Base-by-base conservation (phyloP, 306 rosid genomes). In the Cicer judaicum region DNA sequence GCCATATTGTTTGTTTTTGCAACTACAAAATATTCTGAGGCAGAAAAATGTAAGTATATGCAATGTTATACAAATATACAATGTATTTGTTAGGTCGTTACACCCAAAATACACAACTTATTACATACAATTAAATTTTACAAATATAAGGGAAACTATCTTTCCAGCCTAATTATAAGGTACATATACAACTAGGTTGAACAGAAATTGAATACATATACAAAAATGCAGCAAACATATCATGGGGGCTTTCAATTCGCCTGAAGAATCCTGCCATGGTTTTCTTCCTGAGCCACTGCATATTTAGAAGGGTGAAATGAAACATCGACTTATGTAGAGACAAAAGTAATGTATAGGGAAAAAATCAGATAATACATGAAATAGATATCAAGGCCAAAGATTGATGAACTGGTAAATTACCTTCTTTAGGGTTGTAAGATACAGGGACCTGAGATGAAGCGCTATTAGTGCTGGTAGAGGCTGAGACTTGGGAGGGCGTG, bases 221-320 rank as follows among this genome's bases (percentile, higher is more conserved):
- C 66, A 66, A 34, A 46, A 39, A 24, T 72, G 56, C 44, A 42
- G 61, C 64, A 59, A 64, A 12, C 47, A 50, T 38, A 42, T 54
- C 40, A 63, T 8, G 18, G 64, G 29, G 39, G 16, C 79, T 36
- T 50, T 90, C 86, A 91, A 74, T 91, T 91, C 72, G 91, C 76
- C 74, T 91, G 98, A 66, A 91, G 94, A 83, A 87, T 73, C 82
- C 92, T 89, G 77, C 85, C 92, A 60, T 73, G 82, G 66, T 70
- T 82, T 76, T 88, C 89, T 74, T 88, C 93, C 79, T 90, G 87
- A 19, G n/a, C 75, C 50, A 56, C 94, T 89, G 92, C 85, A 88
- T 69, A 71, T 54, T 52, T 65, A 80, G 46, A 71, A 79, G 59
- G 73, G 67, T 14, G 21, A 39, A 59, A 70, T 62, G 59, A 79